Evolutionary conservation across 805 yeast genomes (phyloP).

Genomic region (Wickerhamia fluorescens): DNA sequence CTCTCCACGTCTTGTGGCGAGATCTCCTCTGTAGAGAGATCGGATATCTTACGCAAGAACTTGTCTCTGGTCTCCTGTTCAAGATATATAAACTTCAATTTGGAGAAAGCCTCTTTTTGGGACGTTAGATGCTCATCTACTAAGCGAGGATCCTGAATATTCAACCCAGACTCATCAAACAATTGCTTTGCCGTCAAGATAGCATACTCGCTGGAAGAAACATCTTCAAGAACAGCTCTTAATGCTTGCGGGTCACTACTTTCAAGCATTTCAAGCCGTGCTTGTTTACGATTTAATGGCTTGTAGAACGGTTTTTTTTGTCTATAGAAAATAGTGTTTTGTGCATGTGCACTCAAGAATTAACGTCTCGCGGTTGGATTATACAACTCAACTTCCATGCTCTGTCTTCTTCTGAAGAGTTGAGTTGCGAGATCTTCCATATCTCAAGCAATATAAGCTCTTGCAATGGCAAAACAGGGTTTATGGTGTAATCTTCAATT

Average conservation of each 20-base stretch:
- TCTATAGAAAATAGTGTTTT: too few relatives aligned
- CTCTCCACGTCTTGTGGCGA: conserved; percentile 12
- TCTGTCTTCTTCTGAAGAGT: conserved; percentile 55
- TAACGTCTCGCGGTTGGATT: conserved; percentile 47
- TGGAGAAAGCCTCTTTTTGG: conserved; percentile 39
- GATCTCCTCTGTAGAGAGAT: too few relatives aligned
- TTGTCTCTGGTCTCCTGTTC: conserved; percentile 70
- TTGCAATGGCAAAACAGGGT: conserved; percentile 39
- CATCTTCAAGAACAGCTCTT: too few relatives aligned
- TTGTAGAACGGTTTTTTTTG: too few relatives aligned
- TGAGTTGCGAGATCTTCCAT: conserved; percentile 61
- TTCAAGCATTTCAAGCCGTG: too few relatives aligned
- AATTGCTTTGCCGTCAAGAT: conserved; percentile 5
- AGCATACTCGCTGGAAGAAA: too few relatives aligned
- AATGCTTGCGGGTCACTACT: too few relatives aligned
- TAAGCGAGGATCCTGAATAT: conserved; percentile 5
- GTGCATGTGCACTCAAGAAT: too few relatives aligned
- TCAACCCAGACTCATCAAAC: conserved; percentile 7
- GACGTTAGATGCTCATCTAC: conserved; percentile 26
- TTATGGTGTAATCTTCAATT: conserved; percentile 31
- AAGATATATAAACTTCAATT: conserved; percentile 55
- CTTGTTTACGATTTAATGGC: too few relatives aligned
- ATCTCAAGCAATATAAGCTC: conserved; percentile 61
- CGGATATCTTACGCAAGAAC: conserved; percentile 55
- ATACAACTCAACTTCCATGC: conserved; percentile 66